Evolutionary conservation across 2,329 filamentous ascomycete genomes (phyloP), one percentile per base, ranked within the genome.

Genomic region (Hymenoscyphus scutula): DNA sequence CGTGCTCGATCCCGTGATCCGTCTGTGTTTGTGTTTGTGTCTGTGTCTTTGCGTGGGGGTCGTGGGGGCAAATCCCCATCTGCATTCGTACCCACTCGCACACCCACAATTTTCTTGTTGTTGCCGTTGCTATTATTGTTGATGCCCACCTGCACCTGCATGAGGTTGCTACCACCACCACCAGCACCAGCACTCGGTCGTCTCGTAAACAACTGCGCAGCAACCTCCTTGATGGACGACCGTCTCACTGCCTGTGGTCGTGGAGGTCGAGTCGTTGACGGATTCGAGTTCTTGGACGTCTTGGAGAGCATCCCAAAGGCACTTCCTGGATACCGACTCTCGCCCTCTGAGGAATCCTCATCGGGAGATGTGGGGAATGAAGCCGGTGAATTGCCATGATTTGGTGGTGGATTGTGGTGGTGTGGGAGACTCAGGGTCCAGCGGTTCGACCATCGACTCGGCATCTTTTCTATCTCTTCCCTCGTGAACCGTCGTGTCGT

Each of bases 391-490:
- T 51, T 51, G 45, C 45, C 45, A 25, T 51, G 19, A 11, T 51
- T 51, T 10, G 25, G 45, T 10, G 25, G 45, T 19, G 19, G 23
- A 38, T 53, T 53, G 27, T 27, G 27, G 41, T 59, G 30, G 25
- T 30, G 29, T 32, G 41, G 13, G n/a, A 37, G 29, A 29, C 17
- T 34, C 25, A 53, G 57, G 25, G 57, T 59, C 25, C 48, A 30
- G 29, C 48, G 38, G 15, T 32, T 51, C 41, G 57, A 59, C 25
- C 37, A 53, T 19, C 41, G 57, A 15, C n/a, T 23, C 10, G 57
- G 41, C 57, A 59, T 59, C 6, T 51, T 59, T 41, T n/a, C n/a
- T n/a, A n/a, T n/a, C n/a, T n/a, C n/a, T 19, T 51, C 45, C 45
- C 23, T 13, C 23, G 25, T 51, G 19, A 23, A 23, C 19, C 23